Evolutionary conservation across 805 yeast species (phyloP), one percentile per base, ranked within the genome.

Genomic region (Isabelozyma gotoi): DNA sequence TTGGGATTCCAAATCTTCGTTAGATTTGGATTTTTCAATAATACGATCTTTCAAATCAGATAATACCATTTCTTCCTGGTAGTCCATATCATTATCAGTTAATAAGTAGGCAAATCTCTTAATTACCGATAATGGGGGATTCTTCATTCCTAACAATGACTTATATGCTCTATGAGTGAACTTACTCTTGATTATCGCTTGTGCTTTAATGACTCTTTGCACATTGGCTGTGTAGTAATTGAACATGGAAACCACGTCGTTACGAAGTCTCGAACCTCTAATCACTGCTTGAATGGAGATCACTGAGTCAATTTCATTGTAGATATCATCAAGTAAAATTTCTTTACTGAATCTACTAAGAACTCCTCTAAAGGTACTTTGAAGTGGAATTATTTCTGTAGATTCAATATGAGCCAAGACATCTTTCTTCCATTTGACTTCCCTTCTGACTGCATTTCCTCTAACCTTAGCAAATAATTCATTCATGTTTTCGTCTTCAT

Each of bases 71-170:
- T 89, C 96, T 47, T 85, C 84, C 40, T 82, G 86, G 57, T 83
- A 83, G 55, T 88, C 96, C 11, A 74, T 71, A 41, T 84, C 88
- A 47, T 79, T 81, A 49, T 83, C 89, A 45, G 85, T 84, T 36
- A 94, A 65, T 34, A 94, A 64, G 51, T 81, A 79, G 2, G 91
- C 86, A 63, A 90, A 94, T 44, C 81, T 82, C 52, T 82, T 78
- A 18, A 94, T 83, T 0, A 88, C 86, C 24, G 82, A 67, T 39
- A 94, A 65, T 0, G 95, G 86, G 0, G 98, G 97, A 54, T 86
- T 84, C 32, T 76, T 77, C 60, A 78, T 81, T 7, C 78, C 76
- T 39, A 88, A 78, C 44, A 94, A 68, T 2, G 87, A 78, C 46
- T 77, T 78, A 63, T 88, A 94, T 1, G 96, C 94, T 27, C 71